These are phyloP conservation scores for Boletus rubroflammeus DNA, from an alignment of 768 basidiomycete genomes.

Conservation along the genomic window DNA sequence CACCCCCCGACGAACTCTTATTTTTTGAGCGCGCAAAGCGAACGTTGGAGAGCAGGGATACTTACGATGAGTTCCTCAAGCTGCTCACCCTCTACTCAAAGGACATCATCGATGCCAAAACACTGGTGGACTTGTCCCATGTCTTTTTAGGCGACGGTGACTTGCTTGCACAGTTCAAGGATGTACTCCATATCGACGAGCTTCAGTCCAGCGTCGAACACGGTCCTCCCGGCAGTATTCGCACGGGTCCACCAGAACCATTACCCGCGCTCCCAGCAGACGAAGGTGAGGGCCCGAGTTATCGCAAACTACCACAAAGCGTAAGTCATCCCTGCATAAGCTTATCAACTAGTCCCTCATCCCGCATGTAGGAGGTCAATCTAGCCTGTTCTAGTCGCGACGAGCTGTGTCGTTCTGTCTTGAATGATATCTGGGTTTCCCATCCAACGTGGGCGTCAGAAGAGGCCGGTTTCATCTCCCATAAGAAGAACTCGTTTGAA, in stretches of 20 bases:
- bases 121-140: constrained; percentile 75
- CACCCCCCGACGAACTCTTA: constrained; percentile 68
- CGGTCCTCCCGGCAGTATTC: constrained; percentile 75
- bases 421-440: constrained; percentile 98
- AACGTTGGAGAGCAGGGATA: constrained; percentile 66
- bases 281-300: constrained; percentile 90
- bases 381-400: constrained; percentile 94
- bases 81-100: constrained; percentile 86
- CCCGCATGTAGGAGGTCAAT: constrained; percentile 64
- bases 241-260: constrained; percentile 72
- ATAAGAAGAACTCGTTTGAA: constrained; percentile 96
- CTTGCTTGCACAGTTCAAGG: constrained; percentile 80
- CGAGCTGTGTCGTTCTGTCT: constrained; percentile 88
- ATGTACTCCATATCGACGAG: constrained; percentile 78
- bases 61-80: constrained; percentile 94
- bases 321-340: constrained; percentile 47
- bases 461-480: constrained; percentile 88
- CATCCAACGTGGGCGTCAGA: constrained; percentile 99
- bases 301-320: constrained; percentile 81
- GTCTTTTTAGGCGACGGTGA: constrained; percentile 81
- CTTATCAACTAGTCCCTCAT: neutral
- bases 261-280: constrained; percentile 75
- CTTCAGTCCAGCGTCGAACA: constrained; percentile 54
- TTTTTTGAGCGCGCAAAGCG: constrained; percentile 96
- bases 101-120: constrained; percentile 84